Conservation (phyloP, 1,284 basidiomycete species). For the Sphagnurus paluster region DNA sequence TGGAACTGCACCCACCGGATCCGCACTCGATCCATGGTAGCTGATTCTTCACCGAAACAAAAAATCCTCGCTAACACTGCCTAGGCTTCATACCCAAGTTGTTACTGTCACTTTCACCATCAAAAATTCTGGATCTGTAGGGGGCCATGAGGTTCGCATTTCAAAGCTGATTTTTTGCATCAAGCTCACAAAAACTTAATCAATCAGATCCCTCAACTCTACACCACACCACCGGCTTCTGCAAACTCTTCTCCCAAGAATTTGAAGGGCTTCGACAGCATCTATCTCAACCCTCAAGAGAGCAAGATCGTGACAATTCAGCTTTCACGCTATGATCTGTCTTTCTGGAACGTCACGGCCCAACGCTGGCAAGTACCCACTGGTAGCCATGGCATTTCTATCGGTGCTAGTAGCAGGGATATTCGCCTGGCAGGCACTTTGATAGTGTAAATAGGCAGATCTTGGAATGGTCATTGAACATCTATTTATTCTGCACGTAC, state of each 20-base stretch:
- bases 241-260: conserved; percentile 42
- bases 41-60: background rate
- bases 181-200: background rate
- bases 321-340: conserved; percentile 42
- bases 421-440: conserved; percentile 41
- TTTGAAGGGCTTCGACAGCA: conserved; percentile 52
- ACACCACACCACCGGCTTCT: conserved; percentile 44
- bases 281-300: conserved; percentile 41
- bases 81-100: conserved; percentile 46
- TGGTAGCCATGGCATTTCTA: conserved; percentile 42
- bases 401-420: conserved; percentile 50
- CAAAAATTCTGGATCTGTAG: conserved; percentile 44
- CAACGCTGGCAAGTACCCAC: conserved; percentile 48
- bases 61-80: background rate
- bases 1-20: conserved; percentile 42
- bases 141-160: conserved; percentile 45
- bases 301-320: conserved; percentile 40
- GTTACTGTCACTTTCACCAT: conserved; percentile 46
- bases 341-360: conserved; percentile 43
- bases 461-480: no score
- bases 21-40: conserved; percentile 47
- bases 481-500: no score
- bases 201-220: conserved; percentile 50
- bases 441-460: conserved; percentile 24
- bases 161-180: conserved; percentile 1